Conservation (phyloP, 768 basidiomycete species). For the Leccinum variicolor region DNA sequence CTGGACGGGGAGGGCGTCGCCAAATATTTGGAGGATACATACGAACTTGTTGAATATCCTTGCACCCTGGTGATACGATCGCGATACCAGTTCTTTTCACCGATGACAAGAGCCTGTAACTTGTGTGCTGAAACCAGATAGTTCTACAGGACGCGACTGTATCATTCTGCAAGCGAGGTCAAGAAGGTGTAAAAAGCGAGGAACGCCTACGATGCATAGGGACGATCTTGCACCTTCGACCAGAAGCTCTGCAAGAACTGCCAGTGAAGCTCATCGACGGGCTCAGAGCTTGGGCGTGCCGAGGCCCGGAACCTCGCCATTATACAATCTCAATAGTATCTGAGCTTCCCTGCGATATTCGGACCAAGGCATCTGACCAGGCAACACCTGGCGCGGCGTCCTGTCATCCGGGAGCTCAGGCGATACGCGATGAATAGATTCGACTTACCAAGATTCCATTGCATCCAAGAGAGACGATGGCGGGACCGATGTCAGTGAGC, state of each 20-base stretch:
- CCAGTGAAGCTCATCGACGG: conserved; percentile 34
- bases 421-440: not conserved
- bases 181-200: conserved; percentile 9
- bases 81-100: not conserved
- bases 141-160: not conserved
- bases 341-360: conserved; percentile 7
- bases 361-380: conserved; percentile 11
- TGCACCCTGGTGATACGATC: not conserved
- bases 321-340: conserved; percentile 1
- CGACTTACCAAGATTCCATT: conserved; percentile 9
- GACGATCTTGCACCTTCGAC: conserved; percentile 5
- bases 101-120: not conserved
- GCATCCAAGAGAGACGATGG: conserved; percentile 11
- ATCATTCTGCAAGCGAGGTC: not conserved
- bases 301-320: conserved; percentile 2
- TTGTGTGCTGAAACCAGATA: not conserved
- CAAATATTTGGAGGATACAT: too few species aligned
- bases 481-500: not conserved
- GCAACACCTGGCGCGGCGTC: conserved; percentile 6
- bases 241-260: conserved; percentile 12
- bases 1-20: too few species aligned
- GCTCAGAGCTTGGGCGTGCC: conserved; percentile 2
- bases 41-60: too few species aligned
- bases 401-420: not conserved
- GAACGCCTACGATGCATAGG: conserved; percentile 9